phyloP scores from a whole-genome alignment of 1,284 basidiomycete genomes.

The Microbotryum scabiosae region DNA sequence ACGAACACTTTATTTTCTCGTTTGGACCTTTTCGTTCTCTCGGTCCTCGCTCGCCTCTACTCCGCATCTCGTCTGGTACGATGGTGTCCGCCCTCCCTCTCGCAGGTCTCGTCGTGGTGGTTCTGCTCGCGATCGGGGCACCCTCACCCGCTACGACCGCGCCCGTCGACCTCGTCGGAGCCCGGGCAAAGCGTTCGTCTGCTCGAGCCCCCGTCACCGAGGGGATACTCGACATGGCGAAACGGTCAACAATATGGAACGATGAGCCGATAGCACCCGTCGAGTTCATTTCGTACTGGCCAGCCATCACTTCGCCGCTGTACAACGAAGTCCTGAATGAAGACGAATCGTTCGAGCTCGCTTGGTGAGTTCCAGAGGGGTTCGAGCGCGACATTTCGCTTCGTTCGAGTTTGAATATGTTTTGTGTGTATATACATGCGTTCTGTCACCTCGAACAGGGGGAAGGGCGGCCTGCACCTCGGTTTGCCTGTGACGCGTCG shows the following conservation, averaged over 20 bases:
- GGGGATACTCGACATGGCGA: background rate
- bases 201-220: too few relatives aligned
- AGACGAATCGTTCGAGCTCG: background rate
- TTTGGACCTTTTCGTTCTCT: too few relatives aligned
- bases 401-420: too few relatives aligned
- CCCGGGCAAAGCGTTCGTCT: background rate
- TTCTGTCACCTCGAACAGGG: background rate
- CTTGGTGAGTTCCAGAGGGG: background rate
- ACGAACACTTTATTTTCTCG: too few relatives aligned
- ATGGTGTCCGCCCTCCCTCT: too few relatives aligned
- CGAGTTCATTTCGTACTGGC: slow-evolving; percentile 1
- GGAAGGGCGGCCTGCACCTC: background rate
- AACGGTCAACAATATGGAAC: background rate
- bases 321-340: background rate
- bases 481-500: background rate
- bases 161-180: background rate
- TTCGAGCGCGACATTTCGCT: background rate
- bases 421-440: too few relatives aligned
- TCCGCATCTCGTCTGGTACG: too few relatives aligned
- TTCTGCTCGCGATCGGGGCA: background rate
- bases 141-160: background rate
- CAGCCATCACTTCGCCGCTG: background rate
- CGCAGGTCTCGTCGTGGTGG: background rate
- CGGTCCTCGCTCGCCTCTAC: too few relatives aligned
- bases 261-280: background rate